Base-by-base conservation (phyloP, 164 flowering plant species). In the Vitis cinerea region DNA sequence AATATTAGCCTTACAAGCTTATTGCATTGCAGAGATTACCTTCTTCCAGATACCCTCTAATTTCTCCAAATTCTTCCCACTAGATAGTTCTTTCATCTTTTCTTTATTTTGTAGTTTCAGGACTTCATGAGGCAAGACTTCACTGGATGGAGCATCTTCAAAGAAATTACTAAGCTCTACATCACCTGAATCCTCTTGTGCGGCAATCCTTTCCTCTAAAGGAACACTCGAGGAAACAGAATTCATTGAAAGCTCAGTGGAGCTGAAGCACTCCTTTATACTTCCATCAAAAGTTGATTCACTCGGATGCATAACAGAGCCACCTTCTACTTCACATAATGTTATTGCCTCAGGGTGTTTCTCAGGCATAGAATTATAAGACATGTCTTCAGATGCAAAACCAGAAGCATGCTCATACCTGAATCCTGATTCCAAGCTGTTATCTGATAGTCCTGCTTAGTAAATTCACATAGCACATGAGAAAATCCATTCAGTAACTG, bases 41-140 rank as follows among this genome's bases (percentile, higher is more conserved):
- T 87, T 90, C 82, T 84, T 91, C 97, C 96, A 88, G 64, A 93
- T 81, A 53, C 94, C 97, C 74, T 84, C 88, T 69, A 88, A 66
- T 73, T 82, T 87, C 70, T 84, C 90, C 49, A 82, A 63, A 75
- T 78, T 80, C 69, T 85, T 81, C 55, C 64, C 86, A 75, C 83
- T 71, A 15, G 63, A 65, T 54, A 81, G 60, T 65, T 74, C 86
- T 76, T 71, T 86, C 65, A 81, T 57, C 72, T 77, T 87, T 73
- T 84, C 88, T 78, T 83, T 86, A 82, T 83, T 86, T 73, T 87
- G 94, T 23, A 81, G 68, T 68, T 77, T 76, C 71, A 81, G 23
- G 60, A 86, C 49, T 61, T 85, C 87, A 65, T 85, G 71, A 65
- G 87, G 80, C 37, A 87, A 66, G 47, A 68, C 76, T 65, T 65